These are phyloP conservation scores for Perkinsus olseni DNA, from an alignment of 169 alveolate species.

Conservation along the genomic window DNA sequence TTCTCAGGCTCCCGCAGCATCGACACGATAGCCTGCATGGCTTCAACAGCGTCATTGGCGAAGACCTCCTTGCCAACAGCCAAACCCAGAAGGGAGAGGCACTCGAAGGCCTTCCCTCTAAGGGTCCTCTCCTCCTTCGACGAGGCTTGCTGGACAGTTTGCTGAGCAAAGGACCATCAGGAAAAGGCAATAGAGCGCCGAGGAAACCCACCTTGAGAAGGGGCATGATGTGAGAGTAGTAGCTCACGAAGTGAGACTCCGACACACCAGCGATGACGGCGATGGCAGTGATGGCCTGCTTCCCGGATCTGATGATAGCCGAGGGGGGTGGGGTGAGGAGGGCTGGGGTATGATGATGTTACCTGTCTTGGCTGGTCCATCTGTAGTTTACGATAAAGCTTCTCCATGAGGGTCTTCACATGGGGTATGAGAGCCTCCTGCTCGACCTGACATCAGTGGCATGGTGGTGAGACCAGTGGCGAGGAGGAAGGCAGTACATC, in stretches of 20 bases:
- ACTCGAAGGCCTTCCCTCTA: constrained; percentile 70
- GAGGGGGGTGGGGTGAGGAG: not conserved
- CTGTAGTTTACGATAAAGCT: not conserved
- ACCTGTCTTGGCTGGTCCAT: not conserved
- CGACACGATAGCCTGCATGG: constrained; percentile 66
- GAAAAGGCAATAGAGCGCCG: constrained; percentile 8
- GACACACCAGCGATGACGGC: constrained; percentile 84
- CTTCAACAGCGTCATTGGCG: constrained; percentile 64
- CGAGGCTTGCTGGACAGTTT: not conserved
- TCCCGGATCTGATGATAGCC: constrained; percentile 51
- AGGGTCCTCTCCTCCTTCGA: constrained; percentile 65
- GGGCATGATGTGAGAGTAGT: constrained; percentile 69
- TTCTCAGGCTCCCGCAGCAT: constrained; percentile 52
- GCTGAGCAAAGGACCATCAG: constrained; percentile 16
- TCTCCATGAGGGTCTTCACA: not conserved
- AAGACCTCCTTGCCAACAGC: constrained; percentile 61
- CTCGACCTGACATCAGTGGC: not conserved
- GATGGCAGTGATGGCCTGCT: constrained; percentile 74
- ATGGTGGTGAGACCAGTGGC: not conserved
- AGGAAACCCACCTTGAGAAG: constrained; percentile 60
- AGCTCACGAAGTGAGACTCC: constrained; percentile 68
- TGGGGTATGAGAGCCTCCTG: constrained; percentile 9
- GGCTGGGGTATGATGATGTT: too few species aligned
- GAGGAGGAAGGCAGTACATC: constrained; percentile 51
- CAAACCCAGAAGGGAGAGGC: constrained; percentile 67